A percentile compares a stretch with the other conserved stretches of the same genome.
These are phyloP conservation scores for Begonia masoniana DNA, from an alignment of 306 rosid species.

Conservation along the genomic window DNA sequence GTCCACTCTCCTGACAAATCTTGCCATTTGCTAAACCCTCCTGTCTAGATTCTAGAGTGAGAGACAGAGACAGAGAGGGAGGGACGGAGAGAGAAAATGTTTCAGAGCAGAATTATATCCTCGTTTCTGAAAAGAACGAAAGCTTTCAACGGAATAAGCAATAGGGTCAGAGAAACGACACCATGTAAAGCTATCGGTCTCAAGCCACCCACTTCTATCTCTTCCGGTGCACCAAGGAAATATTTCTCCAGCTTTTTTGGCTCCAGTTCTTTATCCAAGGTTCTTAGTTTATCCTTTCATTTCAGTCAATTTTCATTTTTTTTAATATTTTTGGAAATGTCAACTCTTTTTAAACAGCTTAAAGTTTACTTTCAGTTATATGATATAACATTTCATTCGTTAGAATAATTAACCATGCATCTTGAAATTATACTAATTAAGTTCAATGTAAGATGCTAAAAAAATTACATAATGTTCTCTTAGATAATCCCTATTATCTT, in stretches of 20 bases:
- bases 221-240: slow-evolving; percentile 10
- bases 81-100: slow-evolving; percentile 3
- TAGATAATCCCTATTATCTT: neutral
- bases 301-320: neutral
- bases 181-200: neutral
- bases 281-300: neutral
- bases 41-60: neutral
- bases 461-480: neutral
- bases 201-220: neutral
- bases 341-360: neutral
- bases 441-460: neutral
- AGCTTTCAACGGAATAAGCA: slow-evolving; percentile 5
- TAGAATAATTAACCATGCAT: neutral
- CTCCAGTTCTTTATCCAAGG: slow-evolving; percentile 13
- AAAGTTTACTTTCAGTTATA: neutral
- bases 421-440: neutral
- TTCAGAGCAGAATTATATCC: slow-evolving; percentile 5
- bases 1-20: too few species aligned
- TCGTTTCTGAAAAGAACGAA: slow-evolving; percentile 12
- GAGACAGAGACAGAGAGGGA: neutral
- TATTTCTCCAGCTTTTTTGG: slow-evolving; percentile 1
- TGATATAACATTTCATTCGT: neutral
- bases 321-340: neutral
- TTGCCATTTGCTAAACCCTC: slow-evolving; percentile 10
- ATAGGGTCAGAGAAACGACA: slow-evolving; percentile 6